Conservation (phyloP, 257 asterid genomes). For the Plantago major region DNA sequence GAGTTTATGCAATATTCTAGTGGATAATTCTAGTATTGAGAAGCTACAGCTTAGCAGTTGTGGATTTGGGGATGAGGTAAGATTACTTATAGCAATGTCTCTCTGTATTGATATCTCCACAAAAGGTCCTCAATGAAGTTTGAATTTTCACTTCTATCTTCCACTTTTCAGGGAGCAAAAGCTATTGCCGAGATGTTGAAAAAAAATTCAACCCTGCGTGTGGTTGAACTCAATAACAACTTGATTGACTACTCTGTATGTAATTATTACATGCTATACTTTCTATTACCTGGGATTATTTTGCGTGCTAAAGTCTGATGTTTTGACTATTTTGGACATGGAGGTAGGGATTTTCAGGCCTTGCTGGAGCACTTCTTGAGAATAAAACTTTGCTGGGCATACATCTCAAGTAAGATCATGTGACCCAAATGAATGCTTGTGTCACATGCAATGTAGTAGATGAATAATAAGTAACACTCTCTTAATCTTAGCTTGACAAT, state of each 20-base stretch:
- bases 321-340: slow-evolving; percentile 53
- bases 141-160: slow-evolving; percentile 19
- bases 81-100: slow-evolving; percentile 25
- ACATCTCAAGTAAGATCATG: slow-evolving; percentile 66
- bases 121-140: slow-evolving; percentile 7
- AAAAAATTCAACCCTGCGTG: slow-evolving; percentile 81
- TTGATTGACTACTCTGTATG: slow-evolving; percentile 95
- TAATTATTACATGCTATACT: slow-evolving; percentile 18
- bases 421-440: slow-evolving; percentile 9
- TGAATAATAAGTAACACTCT: slow-evolving; percentile 6
- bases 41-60: slow-evolving; percentile 83
- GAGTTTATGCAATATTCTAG: slow-evolving; percentile 66
- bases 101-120: neutral
- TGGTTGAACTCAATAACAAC: slow-evolving; percentile 88
- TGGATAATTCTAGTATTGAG: slow-evolving; percentile 69
- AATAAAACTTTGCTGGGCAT: slow-evolving; percentile 63
- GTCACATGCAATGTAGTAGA: slow-evolving; percentile 7
- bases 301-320: slow-evolving; percentile 34
- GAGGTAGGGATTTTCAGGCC: slow-evolving; percentile 99
- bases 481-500: neutral
- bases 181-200: slow-evolving; percentile 95
- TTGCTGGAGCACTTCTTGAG: slow-evolving; percentile 90
- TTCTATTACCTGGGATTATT: slow-evolving; percentile 12
- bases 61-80: slow-evolving; percentile 91
- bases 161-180: slow-evolving; percentile 75